Evolutionary conservation across 441 rosid genomes (phyloP).

Genomic region (Erysimum cheiri): DNA sequence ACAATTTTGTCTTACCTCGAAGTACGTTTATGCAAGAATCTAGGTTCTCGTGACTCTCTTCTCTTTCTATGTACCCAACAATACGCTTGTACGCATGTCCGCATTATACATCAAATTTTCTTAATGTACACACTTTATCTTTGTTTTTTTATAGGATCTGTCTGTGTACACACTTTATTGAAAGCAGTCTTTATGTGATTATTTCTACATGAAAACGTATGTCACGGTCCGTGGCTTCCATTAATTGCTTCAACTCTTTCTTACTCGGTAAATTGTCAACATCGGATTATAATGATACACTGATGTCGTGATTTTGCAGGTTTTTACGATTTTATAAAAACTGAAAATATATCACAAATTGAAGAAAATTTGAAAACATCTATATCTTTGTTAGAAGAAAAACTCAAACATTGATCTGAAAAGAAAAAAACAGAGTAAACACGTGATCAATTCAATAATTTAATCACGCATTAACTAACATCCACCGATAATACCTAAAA

Average conservation of each 20-base stretch:
- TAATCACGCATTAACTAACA: neutral
- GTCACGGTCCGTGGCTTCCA: constrained; percentile 26
- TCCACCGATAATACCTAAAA: neutral
- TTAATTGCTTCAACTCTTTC: neutral
- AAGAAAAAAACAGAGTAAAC: neutral
- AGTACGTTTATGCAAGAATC: constrained; percentile 27
- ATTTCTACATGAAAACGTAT: constrained; percentile 17
- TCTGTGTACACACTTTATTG: constrained; percentile 18
- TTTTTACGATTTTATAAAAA: too few relatives aligned
- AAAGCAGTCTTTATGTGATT: neutral
- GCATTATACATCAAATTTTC: constrained; percentile 28
- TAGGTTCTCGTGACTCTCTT: constrained; percentile 43
- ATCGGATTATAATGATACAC: neutral
- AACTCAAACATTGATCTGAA: too few relatives aligned
- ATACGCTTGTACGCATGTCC: constrained; percentile 24
- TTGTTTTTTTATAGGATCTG: neutral
- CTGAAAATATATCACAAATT: neutral
- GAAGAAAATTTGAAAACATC: too few relatives aligned
- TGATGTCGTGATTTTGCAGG: neutral
- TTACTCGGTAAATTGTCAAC: constrained; percentile 1
- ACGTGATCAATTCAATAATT: neutral
- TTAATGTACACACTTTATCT: constrained; percentile 6
- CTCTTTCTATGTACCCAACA: too few relatives aligned
- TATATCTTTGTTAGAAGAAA: too few relatives aligned
- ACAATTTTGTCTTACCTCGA: constrained; percentile 42